phyloP scores from a whole-genome alignment of 2,329 filamentous ascomycete species.

The Metarhizium humberi region DNA sequence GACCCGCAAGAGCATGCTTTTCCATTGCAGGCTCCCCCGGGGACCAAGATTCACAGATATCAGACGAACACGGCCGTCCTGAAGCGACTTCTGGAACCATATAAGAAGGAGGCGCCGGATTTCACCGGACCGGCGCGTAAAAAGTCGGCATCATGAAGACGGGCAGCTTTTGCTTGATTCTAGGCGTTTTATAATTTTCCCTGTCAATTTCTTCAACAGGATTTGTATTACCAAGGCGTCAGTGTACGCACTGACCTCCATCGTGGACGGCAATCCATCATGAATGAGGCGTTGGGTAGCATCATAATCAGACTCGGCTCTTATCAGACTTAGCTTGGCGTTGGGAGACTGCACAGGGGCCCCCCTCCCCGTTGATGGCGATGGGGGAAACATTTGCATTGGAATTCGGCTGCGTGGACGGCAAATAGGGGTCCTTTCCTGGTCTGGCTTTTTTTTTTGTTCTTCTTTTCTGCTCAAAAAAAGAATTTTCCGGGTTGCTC shows the following conservation, averaged over 20 bases:
- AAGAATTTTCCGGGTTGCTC: background rate
- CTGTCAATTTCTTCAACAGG: background rate
- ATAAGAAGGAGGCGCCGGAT: background rate
- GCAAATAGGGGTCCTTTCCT: background rate
- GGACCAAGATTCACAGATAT: slow-evolving; percentile 12
- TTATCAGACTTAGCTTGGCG: background rate
- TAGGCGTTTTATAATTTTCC: background rate
- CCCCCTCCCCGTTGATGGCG: background rate
- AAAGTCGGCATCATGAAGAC: background rate
- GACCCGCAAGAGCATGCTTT: background rate
- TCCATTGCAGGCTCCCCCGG: background rate
- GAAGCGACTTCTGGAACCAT: slow-evolving; percentile 6
- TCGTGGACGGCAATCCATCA: background rate
- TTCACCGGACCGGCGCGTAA: background rate
- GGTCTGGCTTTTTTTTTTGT: background rate
- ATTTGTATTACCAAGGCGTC: background rate
- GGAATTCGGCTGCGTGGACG: background rate
- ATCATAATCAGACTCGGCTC: background rate
- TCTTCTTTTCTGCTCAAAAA: too few species aligned
- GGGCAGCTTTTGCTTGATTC: background rate
- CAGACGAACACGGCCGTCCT: slow-evolving; percentile 10
- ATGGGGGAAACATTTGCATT: background rate
- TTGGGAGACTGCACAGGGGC: slow-evolving; percentile 1
- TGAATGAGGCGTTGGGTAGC: slow-evolving; percentile 1
- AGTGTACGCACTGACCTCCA: background rate